Conservation (phyloP, 208 protist genomes). For the Angomonas ambiguus region DNA sequence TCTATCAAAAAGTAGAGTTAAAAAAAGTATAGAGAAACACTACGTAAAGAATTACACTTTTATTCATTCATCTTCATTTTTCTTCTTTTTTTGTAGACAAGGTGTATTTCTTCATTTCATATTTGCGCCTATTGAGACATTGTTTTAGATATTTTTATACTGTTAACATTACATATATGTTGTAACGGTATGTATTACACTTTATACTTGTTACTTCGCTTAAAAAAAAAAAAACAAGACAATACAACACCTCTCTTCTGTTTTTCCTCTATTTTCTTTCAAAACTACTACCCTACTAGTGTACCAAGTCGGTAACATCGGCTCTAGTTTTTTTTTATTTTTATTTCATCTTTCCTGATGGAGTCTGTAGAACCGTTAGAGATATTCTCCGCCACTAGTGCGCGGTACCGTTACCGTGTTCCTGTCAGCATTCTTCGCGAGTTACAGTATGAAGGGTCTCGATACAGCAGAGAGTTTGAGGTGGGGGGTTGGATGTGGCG, state of each 20-base stretch:
- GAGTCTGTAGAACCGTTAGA: slow-evolving; percentile 62
- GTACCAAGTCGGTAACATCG: too few relatives aligned
- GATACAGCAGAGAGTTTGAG: slow-evolving; percentile 79
- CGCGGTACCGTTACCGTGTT: slow-evolving; percentile 74
- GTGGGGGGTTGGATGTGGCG: slow-evolving; percentile 73
- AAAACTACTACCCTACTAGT: too few relatives aligned
- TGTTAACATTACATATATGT: too few relatives aligned
- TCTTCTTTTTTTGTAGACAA: neutral
- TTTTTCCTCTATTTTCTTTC: neutral
- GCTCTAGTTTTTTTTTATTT: slow-evolving; percentile 12
- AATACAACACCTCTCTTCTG: neutral
- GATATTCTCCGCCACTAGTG: slow-evolving; percentile 56
- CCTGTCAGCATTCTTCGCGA: slow-evolving; percentile 62
- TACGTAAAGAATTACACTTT: too few relatives aligned
- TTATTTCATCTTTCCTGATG: slow-evolving; percentile 24
- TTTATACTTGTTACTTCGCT: too few relatives aligned
- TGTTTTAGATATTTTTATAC: too few relatives aligned
- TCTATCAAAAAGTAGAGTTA: neutral
- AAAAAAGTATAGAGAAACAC: too few relatives aligned
- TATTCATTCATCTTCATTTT: neutral
- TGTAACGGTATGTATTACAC: too few relatives aligned
- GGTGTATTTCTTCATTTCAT: neutral
- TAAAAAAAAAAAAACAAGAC: too few relatives aligned
- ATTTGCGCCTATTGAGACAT: neutral
- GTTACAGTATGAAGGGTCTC: slow-evolving; percentile 52